Evolutionary conservation across 164 flowering plant genomes (phyloP), one percentile per base, ranked within the genome.

Genomic region (Nymphaea colorata): DNA sequence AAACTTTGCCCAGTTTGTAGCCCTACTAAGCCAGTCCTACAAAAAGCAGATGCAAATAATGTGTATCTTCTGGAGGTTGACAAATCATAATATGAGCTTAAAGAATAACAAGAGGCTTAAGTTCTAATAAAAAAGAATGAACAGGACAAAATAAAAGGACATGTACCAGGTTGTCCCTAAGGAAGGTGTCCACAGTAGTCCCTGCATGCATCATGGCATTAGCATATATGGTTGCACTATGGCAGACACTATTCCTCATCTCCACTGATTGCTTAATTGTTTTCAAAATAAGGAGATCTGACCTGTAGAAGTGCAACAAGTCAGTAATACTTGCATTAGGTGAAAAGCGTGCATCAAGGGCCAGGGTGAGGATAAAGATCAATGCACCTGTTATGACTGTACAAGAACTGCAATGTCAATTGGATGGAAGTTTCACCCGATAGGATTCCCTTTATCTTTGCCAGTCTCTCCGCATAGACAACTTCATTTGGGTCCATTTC

Each of bases 141-240:
- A 42, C 64, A 36, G 53, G 16, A 18, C 69, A 15, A 64, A 42
- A 18, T 6, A 16, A 59, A 72, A 59, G 65, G n/a, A 59, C 3
- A 71, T 65, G 75, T 65, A 91, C 98, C 86, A 89, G 79, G 72
- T 91, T 89, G 75, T 91, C 98, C 77, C 98, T 81, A 6, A 91
- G 85, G 74, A 89, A 91, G 11, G 98, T 91, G 73, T 91, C 98
- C 55, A 91, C 98, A 16, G 98, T 91, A 3, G 98, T 91, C 76
- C 98, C 96, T 63, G 98, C 98, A 77, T 91, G 98, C 98, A 91
- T 91, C 72, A 91, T 84, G 16, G 98, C 98, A 85, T 91, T 91
- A 45, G 96, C 89, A 84, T 86, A 86, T 42, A 91, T 89, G 42
- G 98, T 91, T 18, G 98, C 98, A 82, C 98, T 91, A 67, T 91